Conservation (phyloP, 2,329 filamentous ascomycete genomes). For the Colletotrichum sp. region DNA sequence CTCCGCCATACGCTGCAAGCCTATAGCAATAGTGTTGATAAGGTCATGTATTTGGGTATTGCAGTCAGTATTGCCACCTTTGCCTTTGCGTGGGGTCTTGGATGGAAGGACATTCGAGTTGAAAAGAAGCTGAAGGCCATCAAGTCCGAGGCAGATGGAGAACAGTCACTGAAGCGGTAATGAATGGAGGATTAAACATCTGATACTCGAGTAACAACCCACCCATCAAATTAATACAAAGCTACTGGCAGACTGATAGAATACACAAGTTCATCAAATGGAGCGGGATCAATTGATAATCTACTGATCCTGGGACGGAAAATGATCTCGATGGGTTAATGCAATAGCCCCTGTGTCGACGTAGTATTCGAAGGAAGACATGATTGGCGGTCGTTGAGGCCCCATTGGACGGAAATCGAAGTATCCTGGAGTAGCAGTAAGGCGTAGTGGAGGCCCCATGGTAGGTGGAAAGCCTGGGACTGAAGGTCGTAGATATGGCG, state of each 20-base stretch:
- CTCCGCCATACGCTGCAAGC: constrained; percentile 40
- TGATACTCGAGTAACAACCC: neutral
- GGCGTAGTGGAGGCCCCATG: neutral
- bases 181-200: fast-evolving
- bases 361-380: neutral
- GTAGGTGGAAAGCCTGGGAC: neutral
- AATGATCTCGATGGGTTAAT: neutral
- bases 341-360: neutral
- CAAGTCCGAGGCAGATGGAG: neutral
- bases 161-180: neutral
- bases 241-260: neutral
- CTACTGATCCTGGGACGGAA: neutral
- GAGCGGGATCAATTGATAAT: neutral
- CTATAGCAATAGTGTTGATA: constrained; percentile 40
- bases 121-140: constrained; percentile 20
- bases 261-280: fast-evolving
- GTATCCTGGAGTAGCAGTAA: neutral
- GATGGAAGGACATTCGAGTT: constrained; percentile 49
- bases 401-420: neutral
- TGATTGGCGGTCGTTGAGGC: fast-evolving
- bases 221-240: neutral
- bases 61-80: constrained; percentile 34
- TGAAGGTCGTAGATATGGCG: neutral
- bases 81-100: constrained; percentile 45
- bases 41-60: constrained; percentile 32